A percentile compares a stretch with the other conserved stretches of the same genome.
phyloP scores from a whole-genome alignment of 2,329 filamentous ascomycete species.

The Endoconidiophora polonica region DNA sequence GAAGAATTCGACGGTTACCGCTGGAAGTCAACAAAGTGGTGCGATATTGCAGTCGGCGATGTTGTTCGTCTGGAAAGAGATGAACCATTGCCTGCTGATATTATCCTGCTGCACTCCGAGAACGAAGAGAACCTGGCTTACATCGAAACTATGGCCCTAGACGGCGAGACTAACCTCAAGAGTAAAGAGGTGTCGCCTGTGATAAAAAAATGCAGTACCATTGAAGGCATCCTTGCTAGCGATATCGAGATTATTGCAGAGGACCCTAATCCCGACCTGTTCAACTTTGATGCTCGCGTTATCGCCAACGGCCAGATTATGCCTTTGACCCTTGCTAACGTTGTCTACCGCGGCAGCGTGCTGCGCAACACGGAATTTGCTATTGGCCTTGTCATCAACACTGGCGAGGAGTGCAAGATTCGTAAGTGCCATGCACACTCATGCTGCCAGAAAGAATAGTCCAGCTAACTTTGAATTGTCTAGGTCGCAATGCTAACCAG shows the following conservation, averaged over 20 bases:
- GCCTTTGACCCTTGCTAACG: conserved; percentile 64
- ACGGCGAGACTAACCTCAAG: conserved; percentile 71
- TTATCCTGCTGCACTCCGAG: conserved; percentile 60
- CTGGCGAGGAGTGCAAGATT: conserved; percentile 80
- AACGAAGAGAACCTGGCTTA: conserved; percentile 69
- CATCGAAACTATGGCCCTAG: conserved; percentile 69
- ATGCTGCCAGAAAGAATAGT: neutral
- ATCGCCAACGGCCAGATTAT: conserved; percentile 37
- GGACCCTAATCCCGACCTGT: conserved; percentile 62
- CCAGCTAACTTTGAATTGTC: neutral
- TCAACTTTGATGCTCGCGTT: conserved; percentile 58
- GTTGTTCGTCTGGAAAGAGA: conserved; percentile 41
- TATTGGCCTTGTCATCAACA: conserved; percentile 71
- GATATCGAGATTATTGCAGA: conserved; percentile 52
- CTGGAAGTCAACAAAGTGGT: conserved; percentile 36
- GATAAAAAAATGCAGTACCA: conserved; percentile 38
- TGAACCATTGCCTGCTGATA: conserved; percentile 67
- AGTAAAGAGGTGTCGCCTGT: conserved; percentile 51
- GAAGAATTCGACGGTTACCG: conserved; percentile 40
- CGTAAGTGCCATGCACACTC: conserved; percentile 23
- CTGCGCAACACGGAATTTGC: conserved; percentile 62
- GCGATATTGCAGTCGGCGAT: conserved; percentile 32
- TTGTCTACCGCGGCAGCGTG: conserved; percentile 74
- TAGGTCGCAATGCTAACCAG: conserved; percentile 67
- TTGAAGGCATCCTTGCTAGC: conserved; percentile 36